Base-by-base conservation (phyloP, 495 filamentous ascomycete genomes). In the Pseudoneurospora amorphoporcata region DNA sequence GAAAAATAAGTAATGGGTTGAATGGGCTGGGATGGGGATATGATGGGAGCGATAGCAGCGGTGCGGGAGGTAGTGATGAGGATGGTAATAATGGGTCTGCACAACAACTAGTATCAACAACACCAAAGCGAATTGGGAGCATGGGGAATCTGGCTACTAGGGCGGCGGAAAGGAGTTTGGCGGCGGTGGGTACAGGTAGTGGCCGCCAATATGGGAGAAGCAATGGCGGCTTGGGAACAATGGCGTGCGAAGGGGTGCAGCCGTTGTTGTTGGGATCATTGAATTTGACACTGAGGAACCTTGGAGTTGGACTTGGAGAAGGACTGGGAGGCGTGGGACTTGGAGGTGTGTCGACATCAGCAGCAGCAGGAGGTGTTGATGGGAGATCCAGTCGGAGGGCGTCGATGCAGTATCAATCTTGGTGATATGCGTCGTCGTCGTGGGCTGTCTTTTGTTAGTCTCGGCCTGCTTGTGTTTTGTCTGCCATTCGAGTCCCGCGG, bases 81-180 rank as follows among this genome's bases (percentile, higher is more conserved):
- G 53, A 37, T 65, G 53, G 53, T 35, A 65, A 65, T 65, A 65
- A 65, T 65, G 53, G 53, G 29, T 65, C 29, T 23, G 23, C 23
- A 23, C 23, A 23, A 65, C 53, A 43, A 43, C 41, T 17, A 65
- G 2, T 65, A 65, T 12, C 8, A 65, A 16, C 53, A 65, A 65
- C 53, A 45, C 39, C 41, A 12, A 32, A 73, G 35, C 45, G 72
- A 69, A 41, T 72, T 38, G 71, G 53, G 19, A 69, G 70, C 17
- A 37, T 68, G 70, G 70, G 39, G 47, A 39, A 29, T 35, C 53
- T 65, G 29, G 53, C 53, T 35, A 17, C 39, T 40, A 40, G 3
- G 3, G 8, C 7, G 53, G 53, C 53, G 53, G 53, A 35, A 65
- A 65, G 53, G 53, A 58, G 47, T 58, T 58, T 58, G 47, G 47